phyloP scores from a whole-genome alignment of 148 eudicot species.

The Cornus florida region DNA sequence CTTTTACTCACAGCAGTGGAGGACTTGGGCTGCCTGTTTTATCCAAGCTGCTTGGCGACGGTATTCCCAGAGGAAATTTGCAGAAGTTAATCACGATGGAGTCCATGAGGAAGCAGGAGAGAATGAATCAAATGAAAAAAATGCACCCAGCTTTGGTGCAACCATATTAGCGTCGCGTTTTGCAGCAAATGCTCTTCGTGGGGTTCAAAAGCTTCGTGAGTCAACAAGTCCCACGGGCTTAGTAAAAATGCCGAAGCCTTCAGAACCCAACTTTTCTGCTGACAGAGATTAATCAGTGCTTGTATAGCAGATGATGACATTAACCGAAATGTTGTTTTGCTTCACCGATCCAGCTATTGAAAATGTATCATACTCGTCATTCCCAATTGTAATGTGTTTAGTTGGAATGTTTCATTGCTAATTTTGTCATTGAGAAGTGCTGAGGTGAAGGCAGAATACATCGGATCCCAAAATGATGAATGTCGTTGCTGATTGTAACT shows the following conservation, averaged over 20 bases:
- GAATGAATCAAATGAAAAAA: conserved; percentile 3
- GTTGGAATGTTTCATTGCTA: too few species aligned
- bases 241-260: conserved; percentile 26
- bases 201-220: conserved; percentile 28
- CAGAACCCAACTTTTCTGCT: conserved; percentile 32
- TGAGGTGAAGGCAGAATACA: too few species aligned
- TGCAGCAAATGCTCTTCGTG: conserved; percentile 38
- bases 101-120: conserved; percentile 30
- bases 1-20: conserved; percentile 47
- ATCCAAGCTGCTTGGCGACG: conserved; percentile 46
- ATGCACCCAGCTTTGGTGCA: conserved; percentile 29
- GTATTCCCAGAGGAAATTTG: conserved; percentile 32
- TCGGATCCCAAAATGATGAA: too few species aligned
- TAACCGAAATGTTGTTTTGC: not conserved
- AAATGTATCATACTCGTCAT: too few species aligned
- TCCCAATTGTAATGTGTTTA: too few species aligned
- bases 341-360: not conserved
- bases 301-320: not conserved
- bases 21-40: conserved; percentile 44
- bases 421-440: too few species aligned
- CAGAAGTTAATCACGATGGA: conserved; percentile 20
- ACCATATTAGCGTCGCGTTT: conserved; percentile 39
- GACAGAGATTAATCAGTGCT: conserved; percentile 3
- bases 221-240: conserved; percentile 9
- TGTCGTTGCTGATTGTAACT: too few species aligned